phyloP scores from a whole-genome alignment of 2,329 filamentous ascomycete species.

The Kalmusia sp. region DNA sequence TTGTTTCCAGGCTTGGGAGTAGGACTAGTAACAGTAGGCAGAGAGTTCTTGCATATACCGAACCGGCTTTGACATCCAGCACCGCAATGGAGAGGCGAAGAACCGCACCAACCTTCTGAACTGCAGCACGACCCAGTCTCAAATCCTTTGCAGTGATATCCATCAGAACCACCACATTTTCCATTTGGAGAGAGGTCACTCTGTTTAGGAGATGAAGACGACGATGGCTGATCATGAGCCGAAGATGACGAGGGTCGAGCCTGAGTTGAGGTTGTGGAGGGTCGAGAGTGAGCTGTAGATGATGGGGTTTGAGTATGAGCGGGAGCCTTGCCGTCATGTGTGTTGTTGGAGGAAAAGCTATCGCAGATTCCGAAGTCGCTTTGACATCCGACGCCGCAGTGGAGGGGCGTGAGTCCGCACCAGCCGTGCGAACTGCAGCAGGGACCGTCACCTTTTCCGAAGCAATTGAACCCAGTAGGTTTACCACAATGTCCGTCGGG shows the following conservation, averaged over 20 bases:
- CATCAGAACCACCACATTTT: slow-evolving; percentile 3
- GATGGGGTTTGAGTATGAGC: neutral
- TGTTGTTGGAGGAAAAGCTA: neutral
- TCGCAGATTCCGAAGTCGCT: slow-evolving; percentile 25
- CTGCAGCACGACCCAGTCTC: slow-evolving; percentile 52
- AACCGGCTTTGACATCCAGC: slow-evolving; percentile 25
- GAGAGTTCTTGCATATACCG: neutral
- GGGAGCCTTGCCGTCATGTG: neutral
- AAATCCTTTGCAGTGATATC: slow-evolving; percentile 22
- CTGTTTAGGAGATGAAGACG: neutral
- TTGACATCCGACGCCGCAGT: slow-evolving; percentile 32
- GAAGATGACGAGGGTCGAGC: neutral
- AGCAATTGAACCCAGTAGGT: slow-evolving; percentile 17
- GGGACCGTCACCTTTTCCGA: slow-evolving; percentile 38
- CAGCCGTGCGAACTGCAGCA: slow-evolving; percentile 52
- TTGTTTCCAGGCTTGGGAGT: neutral
- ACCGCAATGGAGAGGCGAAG: slow-evolving; percentile 22
- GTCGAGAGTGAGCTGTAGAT: neutral
- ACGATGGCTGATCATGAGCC: neutral
- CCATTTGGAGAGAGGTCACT: slow-evolving; percentile 5
- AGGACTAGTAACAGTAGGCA: neutral
- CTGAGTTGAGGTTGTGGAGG: neutral
- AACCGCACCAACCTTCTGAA: slow-evolving; percentile 46
- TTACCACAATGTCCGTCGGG: slow-evolving; percentile 10
- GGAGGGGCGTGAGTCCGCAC: slow-evolving; percentile 35